Percentiles rank a stretch among this genome's conserved stretches.
Conservation (phyloP, 352 stramenopile genomes). For the Saprolegnia diclina region DNA sequence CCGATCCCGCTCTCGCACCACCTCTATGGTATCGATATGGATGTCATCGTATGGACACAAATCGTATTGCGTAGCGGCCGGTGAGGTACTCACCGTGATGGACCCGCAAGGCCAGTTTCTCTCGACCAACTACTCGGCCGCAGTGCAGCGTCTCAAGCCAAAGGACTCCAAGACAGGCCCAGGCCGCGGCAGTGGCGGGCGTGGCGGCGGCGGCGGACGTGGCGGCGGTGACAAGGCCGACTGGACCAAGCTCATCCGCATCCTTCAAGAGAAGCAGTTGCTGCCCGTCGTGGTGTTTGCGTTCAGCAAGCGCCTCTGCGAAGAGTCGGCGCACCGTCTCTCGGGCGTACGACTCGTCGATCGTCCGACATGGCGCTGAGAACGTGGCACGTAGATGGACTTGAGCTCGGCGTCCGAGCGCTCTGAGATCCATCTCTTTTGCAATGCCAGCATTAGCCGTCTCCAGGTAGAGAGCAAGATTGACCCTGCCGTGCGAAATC, state of each 20-base stretch:
- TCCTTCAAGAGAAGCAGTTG: constrained; percentile 86
- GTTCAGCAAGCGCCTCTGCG: constrained; percentile 81
- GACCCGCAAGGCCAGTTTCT: constrained; percentile 11
- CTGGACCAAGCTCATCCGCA: constrained; percentile 85
- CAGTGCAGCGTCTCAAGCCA: constrained; percentile 40
- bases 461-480: constrained; percentile 37
- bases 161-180: constrained; percentile 21
- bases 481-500: background rate
- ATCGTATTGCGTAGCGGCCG: background rate
- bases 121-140: constrained; percentile 37
- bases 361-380: background rate
- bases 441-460: constrained; percentile 62
- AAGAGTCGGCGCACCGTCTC: constrained; percentile 59
- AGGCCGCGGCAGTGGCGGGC: background rate
- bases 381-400: constrained; percentile 72
- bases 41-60: background rate
- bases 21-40: constrained; percentile 23
- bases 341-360: constrained; percentile 14
- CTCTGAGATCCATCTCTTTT: constrained; percentile 79
- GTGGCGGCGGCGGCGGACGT: constrained; percentile 21
- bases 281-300: constrained; percentile 95
- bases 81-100: constrained; percentile 21
- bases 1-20: constrained; percentile 96
- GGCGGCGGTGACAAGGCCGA: constrained; percentile 66
- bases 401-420: constrained; percentile 62